Conservation (phyloP, 1,284 basidiomycete genomes). For the Takashimella tepidaria region DNA sequence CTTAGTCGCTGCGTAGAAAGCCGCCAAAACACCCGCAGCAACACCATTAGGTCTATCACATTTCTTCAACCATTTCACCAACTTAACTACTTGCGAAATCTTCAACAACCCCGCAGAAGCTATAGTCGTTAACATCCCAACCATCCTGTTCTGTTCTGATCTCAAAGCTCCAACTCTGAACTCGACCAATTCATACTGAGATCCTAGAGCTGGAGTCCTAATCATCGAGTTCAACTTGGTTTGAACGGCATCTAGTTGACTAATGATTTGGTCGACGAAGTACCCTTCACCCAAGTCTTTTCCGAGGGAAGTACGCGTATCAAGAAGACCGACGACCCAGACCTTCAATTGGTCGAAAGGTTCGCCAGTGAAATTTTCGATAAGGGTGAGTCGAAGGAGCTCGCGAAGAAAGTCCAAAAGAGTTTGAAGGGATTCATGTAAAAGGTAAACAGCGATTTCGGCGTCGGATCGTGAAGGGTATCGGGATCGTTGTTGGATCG, state of each 20-base stretch:
- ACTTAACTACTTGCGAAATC: slow-evolving; percentile 37
- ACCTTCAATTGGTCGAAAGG: slow-evolving; percentile 28
- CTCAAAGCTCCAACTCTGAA: slow-evolving; percentile 31
- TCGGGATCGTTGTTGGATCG: slow-evolving; percentile 27
- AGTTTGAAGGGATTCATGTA: slow-evolving; percentile 28
- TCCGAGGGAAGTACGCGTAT: slow-evolving; percentile 15
- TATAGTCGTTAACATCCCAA: slow-evolving; percentile 26
- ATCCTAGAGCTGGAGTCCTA: slow-evolving; percentile 17
- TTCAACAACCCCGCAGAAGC: slow-evolving; percentile 32
- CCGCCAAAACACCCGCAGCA: slow-evolving; percentile 23
- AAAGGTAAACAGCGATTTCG: slow-evolving; percentile 37
- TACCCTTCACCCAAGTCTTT: slow-evolving; percentile 29
- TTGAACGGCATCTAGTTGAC: slow-evolving; percentile 33
- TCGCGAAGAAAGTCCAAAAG: slow-evolving; percentile 36
- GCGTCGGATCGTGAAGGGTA: slow-evolving; percentile 32
- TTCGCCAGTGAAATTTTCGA: slow-evolving; percentile 16
- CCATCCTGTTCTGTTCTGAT: slow-evolving; percentile 36
- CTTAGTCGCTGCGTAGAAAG: slow-evolving; percentile 28
- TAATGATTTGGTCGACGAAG: slow-evolving; percentile 34
- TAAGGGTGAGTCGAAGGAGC: slow-evolving; percentile 27
- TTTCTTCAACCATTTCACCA: slow-evolving; percentile 43
- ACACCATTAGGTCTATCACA: slow-evolving; percentile 30
- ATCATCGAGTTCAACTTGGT: slow-evolving; percentile 21
- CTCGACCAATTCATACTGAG: slow-evolving; percentile 30
- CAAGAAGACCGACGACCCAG: slow-evolving; percentile 32